A percentile compares a stretch with the other conserved stretches of the same genome.
phyloP scores from a whole-genome alignment of 192 early-diverging fungal species.

The Umbelopsis ramanniana region DNA sequence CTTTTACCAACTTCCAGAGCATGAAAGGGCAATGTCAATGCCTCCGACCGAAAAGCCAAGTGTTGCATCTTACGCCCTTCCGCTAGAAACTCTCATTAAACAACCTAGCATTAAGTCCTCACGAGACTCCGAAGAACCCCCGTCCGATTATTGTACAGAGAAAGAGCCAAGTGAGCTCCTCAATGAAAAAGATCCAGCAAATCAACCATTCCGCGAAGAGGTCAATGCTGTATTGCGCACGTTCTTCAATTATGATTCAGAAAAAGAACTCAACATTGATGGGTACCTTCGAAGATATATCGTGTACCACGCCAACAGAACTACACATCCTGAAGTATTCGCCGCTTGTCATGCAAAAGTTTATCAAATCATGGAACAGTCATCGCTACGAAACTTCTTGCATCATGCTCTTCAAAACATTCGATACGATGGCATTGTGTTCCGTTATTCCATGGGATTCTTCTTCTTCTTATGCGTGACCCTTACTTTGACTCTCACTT shows the following conservation, averaged over 20 bases:
- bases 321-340: conserved; percentile 34
- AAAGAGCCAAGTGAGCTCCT: background rate
- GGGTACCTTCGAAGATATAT: conserved; percentile 26
- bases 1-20: conserved; percentile 25
- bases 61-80: conserved; percentile 11
- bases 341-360: conserved; percentile 13
- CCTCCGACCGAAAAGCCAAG: conserved; percentile 29
- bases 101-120: conserved; percentile 8
- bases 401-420: conserved; percentile 35
- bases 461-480: conserved; percentile 23
- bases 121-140: background rate
- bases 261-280: conserved; percentile 35
- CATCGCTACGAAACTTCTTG: conserved; percentile 28
- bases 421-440: conserved; percentile 26
- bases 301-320: conserved; percentile 23
- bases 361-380: conserved; percentile 27
- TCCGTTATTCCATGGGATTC: conserved; percentile 27
- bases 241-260: conserved; percentile 35
- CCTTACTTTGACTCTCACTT: conserved; percentile 21
- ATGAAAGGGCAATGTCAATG: conserved; percentile 12
- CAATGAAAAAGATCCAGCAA: conserved; percentile 22
- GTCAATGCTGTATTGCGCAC: conserved; percentile 31
- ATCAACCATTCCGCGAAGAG: conserved; percentile 35
- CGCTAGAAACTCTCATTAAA: conserved; percentile 19
- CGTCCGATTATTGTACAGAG: background rate